phyloP scores from a whole-genome alignment of 2,329 filamentous ascomycete species.

The Penicillium sp. region DNA sequence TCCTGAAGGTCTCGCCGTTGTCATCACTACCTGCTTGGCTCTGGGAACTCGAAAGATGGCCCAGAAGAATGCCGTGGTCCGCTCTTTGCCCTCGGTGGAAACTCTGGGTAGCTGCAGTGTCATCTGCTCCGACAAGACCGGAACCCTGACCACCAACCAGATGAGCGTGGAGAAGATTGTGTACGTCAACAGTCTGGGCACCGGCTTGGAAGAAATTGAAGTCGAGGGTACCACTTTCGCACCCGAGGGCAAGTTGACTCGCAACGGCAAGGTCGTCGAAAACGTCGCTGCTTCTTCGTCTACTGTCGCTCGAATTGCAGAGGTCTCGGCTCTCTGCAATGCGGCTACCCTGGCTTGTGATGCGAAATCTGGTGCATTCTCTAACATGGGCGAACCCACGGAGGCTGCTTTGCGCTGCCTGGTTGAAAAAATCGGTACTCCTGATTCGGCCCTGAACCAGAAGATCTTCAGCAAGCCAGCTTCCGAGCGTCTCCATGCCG shows the following conservation, averaged over 20 bases:
- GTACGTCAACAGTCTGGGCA: constrained; percentile 68
- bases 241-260: constrained; percentile 68
- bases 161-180: constrained; percentile 97
- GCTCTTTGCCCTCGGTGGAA: constrained; percentile 93
- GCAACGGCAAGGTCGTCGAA: constrained; percentile 60
- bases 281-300: constrained; percentile 65
- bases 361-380: constrained; percentile 64
- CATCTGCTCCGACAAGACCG: constrained; percentile 99
- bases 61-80: constrained; percentile 93
- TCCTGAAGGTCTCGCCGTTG: constrained; percentile 92
- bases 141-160: constrained; percentile 95
- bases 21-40: constrained; percentile 97
- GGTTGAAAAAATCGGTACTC: constrained; percentile 89
- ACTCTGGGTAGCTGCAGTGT: constrained; percentile 98
- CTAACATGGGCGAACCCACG: constrained; percentile 86
- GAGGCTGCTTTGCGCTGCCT: constrained; percentile 88
- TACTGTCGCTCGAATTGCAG: constrained; percentile 72
- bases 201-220: constrained; percentile 73
- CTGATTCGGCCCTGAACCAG: constrained; percentile 56
- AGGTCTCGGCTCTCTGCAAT: constrained; percentile 74
- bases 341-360: constrained; percentile 81
- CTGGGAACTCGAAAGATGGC: constrained; percentile 98
- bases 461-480: constrained; percentile 44
- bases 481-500: constrained; percentile 65
- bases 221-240: constrained; percentile 91